Base-by-base conservation (phyloP, 1,139 yeast species). In the Diutina scorzettiae region DNA sequence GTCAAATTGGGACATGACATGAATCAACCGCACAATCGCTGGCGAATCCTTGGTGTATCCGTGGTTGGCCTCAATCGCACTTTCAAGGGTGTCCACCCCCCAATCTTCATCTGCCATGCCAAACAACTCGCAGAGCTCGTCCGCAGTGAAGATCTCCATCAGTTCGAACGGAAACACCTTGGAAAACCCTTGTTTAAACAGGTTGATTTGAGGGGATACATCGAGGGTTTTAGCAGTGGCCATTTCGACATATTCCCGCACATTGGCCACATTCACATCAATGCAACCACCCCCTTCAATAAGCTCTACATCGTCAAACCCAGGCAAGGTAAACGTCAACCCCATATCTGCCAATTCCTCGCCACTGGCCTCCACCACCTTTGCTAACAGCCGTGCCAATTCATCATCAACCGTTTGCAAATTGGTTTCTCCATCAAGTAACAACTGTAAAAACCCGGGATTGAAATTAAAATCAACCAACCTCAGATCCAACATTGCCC, bases 21-120 rank as follows among this genome's bases (percentile, higher is more conserved):
- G 65, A 25, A 87, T 60, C 45, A 91, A 62, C 46, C 73, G 68
- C 46, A 68, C 70, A 9, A 91, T 75, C 0, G 81, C 69, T 16
- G 62, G 62, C 2, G 95, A 83, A 29, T 82, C 93, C 54, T 74
- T 73, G 6, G 74, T 73, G 53, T 82, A 91, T 1, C 98, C 98
- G 58, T 91, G 98, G 53, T 89, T 94, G 0, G 97, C 96, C 50
- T 76, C 76, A 20, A 91, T 65, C 0, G 80, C 69, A 2, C 75
- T 66, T 8, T 65, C 53, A 40, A 91, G 62, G 0, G 93, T 75
- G 40, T 70, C 74, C 41, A 55, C 56, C 0, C 91, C 75, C 97
- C 98, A 91, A 54, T 91, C 97, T 53, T 87, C 97, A 42, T 79
- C 79, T 1, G 77, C 76, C 47, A 75, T 78, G 8, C 93, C 91